Evolutionary conservation across 768 basidiomycete genomes (phyloP), one percentile per base, ranked within the genome.

Genomic region (Candolleomyces eurysporus): DNA sequence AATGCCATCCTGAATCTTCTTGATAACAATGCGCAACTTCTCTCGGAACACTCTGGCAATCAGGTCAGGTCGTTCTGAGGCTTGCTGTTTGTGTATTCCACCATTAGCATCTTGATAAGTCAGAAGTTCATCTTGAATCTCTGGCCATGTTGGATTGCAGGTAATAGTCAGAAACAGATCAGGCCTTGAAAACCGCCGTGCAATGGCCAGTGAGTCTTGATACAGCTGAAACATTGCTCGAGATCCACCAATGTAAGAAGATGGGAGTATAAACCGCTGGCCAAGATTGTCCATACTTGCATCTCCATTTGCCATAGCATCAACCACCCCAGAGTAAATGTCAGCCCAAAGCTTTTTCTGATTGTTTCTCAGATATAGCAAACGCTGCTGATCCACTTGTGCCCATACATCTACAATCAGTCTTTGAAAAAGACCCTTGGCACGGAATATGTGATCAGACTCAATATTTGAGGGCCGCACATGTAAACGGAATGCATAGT

Each of bases 101-200:
- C 84, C 79, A 16, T 72, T 51, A 7, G 76, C 50, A 1, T 65
- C 65, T 60, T 84, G 79, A 4, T 72, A 75, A 45, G 73, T 72
- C 0, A 78, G 60, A 0, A 84, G 71, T 52, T 75, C 76, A 0
- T 65, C 50, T 75, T 55, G 53, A 14, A 83, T 79, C 32, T 84
- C 81, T 9, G 63, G 66, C 82, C 82, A 84, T 1, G 65, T 62
- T 8, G 79, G 76, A 72, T 83, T 84, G 16, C 73, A 68, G 43
- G 81, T 84, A 71, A 83, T 76, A 0, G 81, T 84, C 0, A 83
- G 50, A 36, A 84, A 84, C 0, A 84, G 61, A 57, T 82, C 77
- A 26, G 75, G 64, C 9, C 75, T 76, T 8, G 57, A 60, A 59
- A 65, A 78, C 42, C 71, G 60, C 0, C 73, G 57, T 14, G 68